These are phyloP conservation scores for Candida arabinofermentans DNA, from an alignment of 805 yeast genomes.

Conservation along the genomic window DNA sequence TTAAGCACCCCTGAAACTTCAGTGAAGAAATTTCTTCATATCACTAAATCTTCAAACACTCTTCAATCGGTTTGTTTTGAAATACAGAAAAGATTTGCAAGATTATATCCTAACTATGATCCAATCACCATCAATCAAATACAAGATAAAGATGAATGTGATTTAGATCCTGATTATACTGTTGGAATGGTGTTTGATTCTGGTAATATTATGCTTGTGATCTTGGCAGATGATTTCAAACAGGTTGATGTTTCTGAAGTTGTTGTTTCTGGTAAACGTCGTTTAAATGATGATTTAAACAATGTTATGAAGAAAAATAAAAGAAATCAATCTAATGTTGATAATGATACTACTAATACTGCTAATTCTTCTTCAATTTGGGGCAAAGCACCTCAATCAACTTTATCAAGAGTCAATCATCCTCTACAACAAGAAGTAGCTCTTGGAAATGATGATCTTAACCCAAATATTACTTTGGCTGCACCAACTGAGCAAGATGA, in stretches of 20 bases:
- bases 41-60: slow-evolving; percentile 46
- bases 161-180: slow-evolving; percentile 71
- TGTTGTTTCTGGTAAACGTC: slow-evolving; percentile 17
- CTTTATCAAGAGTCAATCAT: neutral
- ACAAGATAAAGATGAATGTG: slow-evolving; percentile 67
- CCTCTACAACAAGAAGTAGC: neutral
- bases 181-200: slow-evolving; percentile 61
- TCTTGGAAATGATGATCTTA: slow-evolving; percentile 1
- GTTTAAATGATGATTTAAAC: slow-evolving; percentile 22
- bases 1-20: slow-evolving; percentile 1
- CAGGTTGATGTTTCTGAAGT: neutral
- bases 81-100: slow-evolving; percentile 49
- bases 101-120: slow-evolving; percentile 62
- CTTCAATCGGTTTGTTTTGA: slow-evolving; percentile 50
- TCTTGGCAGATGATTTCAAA: slow-evolving; percentile 37
- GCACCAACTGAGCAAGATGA: slow-evolving; percentile 17
- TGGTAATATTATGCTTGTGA: slow-evolving; percentile 43
- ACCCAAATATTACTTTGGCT: slow-evolving; percentile 15
- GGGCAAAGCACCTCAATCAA: slow-evolving; percentile 8
- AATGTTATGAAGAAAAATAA: slow-evolving; percentile 30
- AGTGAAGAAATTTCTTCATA: slow-evolving; percentile 54
- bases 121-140: slow-evolving; percentile 52
- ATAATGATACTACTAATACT: slow-evolving; percentile 12
- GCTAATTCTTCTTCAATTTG: slow-evolving; percentile 18
- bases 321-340: slow-evolving; percentile 11